A percentile compares a stretch with the other conserved stretches of the same genome.
Conservation (phyloP, 805 yeast genomes). For the Saccharomycopsis oosterbeekiorum region DNA sequence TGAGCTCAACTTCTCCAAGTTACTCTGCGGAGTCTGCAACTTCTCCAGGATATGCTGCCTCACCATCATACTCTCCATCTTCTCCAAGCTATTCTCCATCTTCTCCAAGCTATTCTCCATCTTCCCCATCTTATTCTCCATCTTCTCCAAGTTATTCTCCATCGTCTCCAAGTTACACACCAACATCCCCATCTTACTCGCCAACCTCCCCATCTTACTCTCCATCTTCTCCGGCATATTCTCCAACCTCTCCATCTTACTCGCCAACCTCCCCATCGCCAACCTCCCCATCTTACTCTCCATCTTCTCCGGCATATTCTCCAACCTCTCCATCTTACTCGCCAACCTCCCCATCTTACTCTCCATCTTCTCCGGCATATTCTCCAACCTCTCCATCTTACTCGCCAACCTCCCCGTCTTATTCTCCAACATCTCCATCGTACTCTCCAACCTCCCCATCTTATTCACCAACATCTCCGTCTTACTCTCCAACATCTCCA, state of each 20-base stretch:
- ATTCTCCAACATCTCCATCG: constrained; percentile 55
- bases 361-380: constrained; percentile 60
- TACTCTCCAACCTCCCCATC: constrained; percentile 55
- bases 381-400: constrained; percentile 57
- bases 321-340: constrained; percentile 70
- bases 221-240: constrained; percentile 60
- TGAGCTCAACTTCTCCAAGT: constrained; percentile 38
- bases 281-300: constrained; percentile 61
- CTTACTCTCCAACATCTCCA: constrained; percentile 50
- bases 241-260: constrained; percentile 76
- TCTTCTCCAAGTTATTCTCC: constrained; percentile 71
- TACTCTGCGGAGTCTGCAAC: constrained; percentile 48
- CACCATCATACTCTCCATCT: constrained; percentile 63
- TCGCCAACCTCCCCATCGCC: constrained; percentile 67
- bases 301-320: constrained; percentile 39
- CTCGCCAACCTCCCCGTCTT: constrained; percentile 58
- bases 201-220: constrained; percentile 52
- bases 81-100: constrained; percentile 63
- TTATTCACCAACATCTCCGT: constrained; percentile 39
- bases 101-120: constrained; percentile 62
- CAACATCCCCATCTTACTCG: constrained; percentile 58
- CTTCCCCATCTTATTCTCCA: constrained; percentile 60
- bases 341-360: constrained; percentile 40
- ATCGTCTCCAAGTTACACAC: constrained; percentile 68
- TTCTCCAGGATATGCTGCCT: constrained; percentile 43